Base-by-base conservation (phyloP, 306 rosid genomes). In the Cicer pinnatifidum region DNA sequence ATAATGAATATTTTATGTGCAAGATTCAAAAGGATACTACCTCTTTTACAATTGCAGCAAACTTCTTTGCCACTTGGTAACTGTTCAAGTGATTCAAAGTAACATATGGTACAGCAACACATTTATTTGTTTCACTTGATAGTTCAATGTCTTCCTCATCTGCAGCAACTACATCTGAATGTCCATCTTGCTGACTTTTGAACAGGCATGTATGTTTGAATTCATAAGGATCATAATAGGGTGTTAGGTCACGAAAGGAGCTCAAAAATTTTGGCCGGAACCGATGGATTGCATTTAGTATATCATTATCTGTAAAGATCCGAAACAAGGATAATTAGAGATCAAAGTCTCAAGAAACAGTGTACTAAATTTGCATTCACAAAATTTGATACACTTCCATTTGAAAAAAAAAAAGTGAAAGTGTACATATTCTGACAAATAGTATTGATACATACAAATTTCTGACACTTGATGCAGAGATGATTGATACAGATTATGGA, bases 231-330 rank as follows among this genome's bases (percentile, higher is more conserved):
- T 81, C 84, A 35, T 61, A 78, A 83, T 70, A 85, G 47, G 82
- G 80, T 20, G 89, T 87, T 16, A 81, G 69, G 67, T 88, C 92
- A 68, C 45, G 66, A 16, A 85, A 90, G 59, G 61, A 74, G 70
- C 85, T 86, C 82, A 90, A 71, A 85, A 87, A 87, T 10, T 71
- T 81, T 64, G 98, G 98, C 72, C 98, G 88, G 80, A 78, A 90
- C 38, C 82, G 89, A 77, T 92, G 98, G 62, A 90, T 74, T 28
- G 91, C 81, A 69, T 79, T 74, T 67, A 92, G 78, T 72, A 90
- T 75, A 70, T 90, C 92, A 68, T 92, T 84, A 83, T 87, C 98
- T 92, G 89, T 60, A 75, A 77, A 73, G 35, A 37, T 58, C 65
- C 54, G 60, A 44, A 71, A 17, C 7, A 47, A 58, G 39, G 72